Evolutionary conservation across 1,284 basidiomycete genomes (phyloP).

Genomic region (Stygiomarasmius scandens): DNA sequence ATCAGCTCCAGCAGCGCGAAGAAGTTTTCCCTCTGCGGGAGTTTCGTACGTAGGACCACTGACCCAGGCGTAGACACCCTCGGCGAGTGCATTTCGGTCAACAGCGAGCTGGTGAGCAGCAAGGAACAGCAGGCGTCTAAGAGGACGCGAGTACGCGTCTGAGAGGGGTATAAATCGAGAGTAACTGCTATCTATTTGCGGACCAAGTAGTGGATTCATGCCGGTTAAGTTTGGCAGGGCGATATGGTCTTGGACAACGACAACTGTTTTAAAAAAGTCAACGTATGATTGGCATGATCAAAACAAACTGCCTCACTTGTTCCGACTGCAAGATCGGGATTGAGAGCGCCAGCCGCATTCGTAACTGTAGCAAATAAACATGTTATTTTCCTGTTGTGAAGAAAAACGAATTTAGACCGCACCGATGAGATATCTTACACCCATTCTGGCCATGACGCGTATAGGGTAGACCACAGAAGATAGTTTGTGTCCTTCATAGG

Average conservation of each 20-base stretch:
- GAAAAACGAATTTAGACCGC: slow-evolving; percentile 25
- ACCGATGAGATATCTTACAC: slow-evolving; percentile 77
- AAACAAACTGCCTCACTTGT: slow-evolving; percentile 58
- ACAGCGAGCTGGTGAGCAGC: slow-evolving; percentile 12
- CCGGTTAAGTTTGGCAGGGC: slow-evolving; percentile 79
- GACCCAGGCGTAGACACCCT: slow-evolving; percentile 87
- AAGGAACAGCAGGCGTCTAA: slow-evolving; percentile 58
- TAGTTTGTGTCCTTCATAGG: slow-evolving; percentile 78
- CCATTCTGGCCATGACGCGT: slow-evolving; percentile 73
- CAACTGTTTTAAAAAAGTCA: slow-evolving; percentile 48
- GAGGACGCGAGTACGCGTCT: slow-evolving; percentile 70
- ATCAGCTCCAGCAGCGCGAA: slow-evolving; percentile 74
- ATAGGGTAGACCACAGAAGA: slow-evolving; percentile 76
- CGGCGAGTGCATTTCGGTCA: slow-evolving; percentile 50
- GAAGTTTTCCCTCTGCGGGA: slow-evolving; percentile 76
- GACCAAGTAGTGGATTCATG: slow-evolving; percentile 79
- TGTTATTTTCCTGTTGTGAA: background rate
- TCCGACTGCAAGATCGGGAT: slow-evolving; percentile 73
- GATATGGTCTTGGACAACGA: slow-evolving; percentile 81
- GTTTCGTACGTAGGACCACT: slow-evolving; percentile 85
- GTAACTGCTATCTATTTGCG: slow-evolving; percentile 53
- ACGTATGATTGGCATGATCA: background rate
- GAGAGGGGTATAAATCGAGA: slow-evolving; percentile 80
- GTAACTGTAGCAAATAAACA: slow-evolving; percentile 56
- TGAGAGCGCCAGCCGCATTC: slow-evolving; percentile 82